Conservation (phyloP, 2,329 filamentous ascomycete genomes). For the Lasiodiplodia sp. region DNA sequence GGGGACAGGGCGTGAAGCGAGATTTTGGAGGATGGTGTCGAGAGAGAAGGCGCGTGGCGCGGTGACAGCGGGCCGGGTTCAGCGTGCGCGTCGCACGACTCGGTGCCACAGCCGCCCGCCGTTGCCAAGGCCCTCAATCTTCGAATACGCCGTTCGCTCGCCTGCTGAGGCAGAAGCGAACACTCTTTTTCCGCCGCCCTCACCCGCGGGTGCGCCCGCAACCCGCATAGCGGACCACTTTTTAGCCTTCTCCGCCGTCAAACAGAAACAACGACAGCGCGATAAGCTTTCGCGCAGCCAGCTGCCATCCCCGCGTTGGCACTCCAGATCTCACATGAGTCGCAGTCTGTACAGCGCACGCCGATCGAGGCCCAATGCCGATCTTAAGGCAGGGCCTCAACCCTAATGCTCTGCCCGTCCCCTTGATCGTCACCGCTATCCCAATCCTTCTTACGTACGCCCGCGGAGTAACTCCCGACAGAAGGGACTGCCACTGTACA, state of each 20-base stretch:
- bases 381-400: not conserved
- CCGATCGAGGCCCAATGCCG: slow-evolving; percentile 1
- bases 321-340: not conserved
- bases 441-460: not conserved
- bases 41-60: not conserved
- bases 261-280: not conserved
- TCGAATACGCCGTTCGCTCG: slow-evolving; percentile 11
- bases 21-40: not conserved
- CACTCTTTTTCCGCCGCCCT: not conserved
- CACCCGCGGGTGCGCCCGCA: slow-evolving; percentile 10
- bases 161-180: not conserved
- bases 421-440: not conserved
- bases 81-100: not conserved
- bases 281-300: slow-evolving; percentile 1
- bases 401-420: not conserved
- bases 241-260: not conserved
- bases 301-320: not conserved
- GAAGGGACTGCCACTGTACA: not conserved
- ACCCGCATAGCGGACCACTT: slow-evolving; percentile 10
- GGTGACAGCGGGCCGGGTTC: not conserved
- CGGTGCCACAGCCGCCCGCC: not conserved
- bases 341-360: not conserved
- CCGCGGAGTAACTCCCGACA: not conserved
- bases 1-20: not conserved
- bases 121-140: slow-evolving; percentile 15